Evolutionary conservation across 768 basidiomycete species (phyloP).

Genomic region (Mycena kentingensis): DNA sequence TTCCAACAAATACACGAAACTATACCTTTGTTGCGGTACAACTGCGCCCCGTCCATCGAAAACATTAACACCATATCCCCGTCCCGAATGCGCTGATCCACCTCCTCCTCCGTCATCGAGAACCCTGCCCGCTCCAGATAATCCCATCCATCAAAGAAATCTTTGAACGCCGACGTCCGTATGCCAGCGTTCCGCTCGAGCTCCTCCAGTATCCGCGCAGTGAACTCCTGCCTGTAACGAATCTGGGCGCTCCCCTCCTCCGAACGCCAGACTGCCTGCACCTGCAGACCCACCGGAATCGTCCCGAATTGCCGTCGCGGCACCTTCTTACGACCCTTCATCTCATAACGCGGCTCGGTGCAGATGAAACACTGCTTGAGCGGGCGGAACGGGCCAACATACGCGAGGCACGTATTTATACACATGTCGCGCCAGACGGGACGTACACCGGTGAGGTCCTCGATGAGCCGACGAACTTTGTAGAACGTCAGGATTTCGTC

Average conservation of each 20-base stretch:
- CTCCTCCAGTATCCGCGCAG: conserved; percentile 25
- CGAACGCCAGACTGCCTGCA: conserved; percentile 38
- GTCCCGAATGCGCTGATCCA: conserved; percentile 23
- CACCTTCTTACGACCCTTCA: background rate
- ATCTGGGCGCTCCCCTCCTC: conserved; percentile 30
- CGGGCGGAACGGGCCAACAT: conserved; percentile 22
- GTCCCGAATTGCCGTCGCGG: conserved; percentile 37
- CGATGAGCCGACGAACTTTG: conserved; percentile 28
- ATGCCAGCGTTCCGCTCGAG: conserved; percentile 1
- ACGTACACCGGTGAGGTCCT: conserved; percentile 35
- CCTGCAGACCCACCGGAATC: conserved; percentile 43
- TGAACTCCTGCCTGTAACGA: conserved; percentile 28
- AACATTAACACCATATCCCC: conserved; percentile 21
- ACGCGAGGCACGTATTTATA: conserved; percentile 31
- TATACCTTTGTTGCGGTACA: conserved; percentile 25
- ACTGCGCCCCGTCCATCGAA: conserved; percentile 29
- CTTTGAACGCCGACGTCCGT: conserved; percentile 11
- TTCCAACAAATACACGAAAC: background rate
- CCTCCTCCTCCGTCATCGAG: conserved; percentile 7
- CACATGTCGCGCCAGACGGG: conserved; percentile 46
- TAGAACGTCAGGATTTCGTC: conserved; percentile 31
- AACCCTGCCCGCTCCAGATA: conserved; percentile 35
- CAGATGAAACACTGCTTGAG: conserved; percentile 29
- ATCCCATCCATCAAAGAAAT: conserved; percentile 33
- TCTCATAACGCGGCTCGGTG: conserved; percentile 24